A percentile compares a stretch with the other conserved stretches of the same genome.
These are phyloP conservation scores for Durusdinium trenchii DNA, from an alignment of 73 alveolate genomes.

Conservation along the genomic window DNA sequence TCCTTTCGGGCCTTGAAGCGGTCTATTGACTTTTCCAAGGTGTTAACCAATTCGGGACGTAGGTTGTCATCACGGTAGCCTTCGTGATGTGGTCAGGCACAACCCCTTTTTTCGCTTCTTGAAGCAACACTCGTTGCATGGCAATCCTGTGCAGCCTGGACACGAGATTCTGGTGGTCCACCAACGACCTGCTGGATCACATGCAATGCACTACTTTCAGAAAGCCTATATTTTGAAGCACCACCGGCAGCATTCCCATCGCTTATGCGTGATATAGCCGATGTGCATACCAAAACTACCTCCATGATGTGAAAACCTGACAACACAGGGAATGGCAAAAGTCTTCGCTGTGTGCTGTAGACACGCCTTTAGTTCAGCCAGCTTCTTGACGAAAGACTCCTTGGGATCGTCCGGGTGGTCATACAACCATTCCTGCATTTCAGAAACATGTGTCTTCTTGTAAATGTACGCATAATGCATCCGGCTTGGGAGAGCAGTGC, in stretches of 20 bases:
- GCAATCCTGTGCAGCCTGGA: not conserved
- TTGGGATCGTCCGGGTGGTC: constrained; percentile 78
- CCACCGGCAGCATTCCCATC: too few relatives aligned
- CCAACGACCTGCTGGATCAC: constrained; percentile 33
- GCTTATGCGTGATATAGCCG: too few relatives aligned
- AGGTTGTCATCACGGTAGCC: constrained; percentile 56
- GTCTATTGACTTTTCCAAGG: constrained; percentile 39
- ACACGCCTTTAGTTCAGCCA: constrained; percentile 55
- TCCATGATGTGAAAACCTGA: too few relatives aligned
- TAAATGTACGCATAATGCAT: too few relatives aligned
- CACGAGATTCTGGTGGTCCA: constrained; percentile 47
- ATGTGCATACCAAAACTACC: too few relatives aligned
- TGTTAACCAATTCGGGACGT: constrained; percentile 39
- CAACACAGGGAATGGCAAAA: too few relatives aligned
- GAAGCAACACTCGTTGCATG: not conserved
- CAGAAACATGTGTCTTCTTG: not conserved
- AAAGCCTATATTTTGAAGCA: too few relatives aligned
- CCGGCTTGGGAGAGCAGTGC: too few relatives aligned
- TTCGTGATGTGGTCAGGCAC: not conserved
- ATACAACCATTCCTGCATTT: constrained; percentile 63
- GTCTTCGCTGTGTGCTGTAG: too few relatives aligned
- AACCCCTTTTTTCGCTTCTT: not conserved
- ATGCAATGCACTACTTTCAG: not conserved
- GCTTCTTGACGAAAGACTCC: constrained; percentile 40
- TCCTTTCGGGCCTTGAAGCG: constrained; percentile 71